A percentile compares a stretch with the other conserved stretches of the same genome.
Conservation (phyloP, 202 grass and related monocot species). For the Miscanthus sacchariflorus region DNA sequence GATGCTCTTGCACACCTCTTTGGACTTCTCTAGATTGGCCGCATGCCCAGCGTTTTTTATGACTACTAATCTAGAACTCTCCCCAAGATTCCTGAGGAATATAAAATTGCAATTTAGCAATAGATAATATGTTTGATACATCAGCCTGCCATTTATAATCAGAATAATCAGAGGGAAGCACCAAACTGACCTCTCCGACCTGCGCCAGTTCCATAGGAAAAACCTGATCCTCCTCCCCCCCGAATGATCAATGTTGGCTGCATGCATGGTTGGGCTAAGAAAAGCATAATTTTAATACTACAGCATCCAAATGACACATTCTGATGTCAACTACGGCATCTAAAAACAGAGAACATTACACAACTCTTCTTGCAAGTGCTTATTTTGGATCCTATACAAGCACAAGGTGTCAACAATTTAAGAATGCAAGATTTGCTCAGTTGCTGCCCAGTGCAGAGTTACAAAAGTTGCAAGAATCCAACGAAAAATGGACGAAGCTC, state of each 20-base stretch:
- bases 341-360: too few relatives aligned
- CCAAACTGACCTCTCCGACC: slow-evolving; percentile 72
- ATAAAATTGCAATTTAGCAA: background rate
- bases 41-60: slow-evolving; percentile 83
- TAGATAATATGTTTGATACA: background rate
- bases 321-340: too few relatives aligned
- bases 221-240: slow-evolving; percentile 79
- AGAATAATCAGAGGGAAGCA: background rate
- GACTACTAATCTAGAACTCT: slow-evolving; percentile 70
- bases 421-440: too few relatives aligned
- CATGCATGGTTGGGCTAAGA: slow-evolving; percentile 37
- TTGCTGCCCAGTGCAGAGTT: too few relatives aligned
- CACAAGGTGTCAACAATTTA: too few relatives aligned
- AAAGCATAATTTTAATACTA: too few relatives aligned
- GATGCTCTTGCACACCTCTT: slow-evolving; percentile 68
- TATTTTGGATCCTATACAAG: too few relatives aligned
- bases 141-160: background rate
- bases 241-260: slow-evolving; percentile 83
- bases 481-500: too few relatives aligned
- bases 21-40: slow-evolving; percentile 81
- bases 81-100: slow-evolving; percentile 62
- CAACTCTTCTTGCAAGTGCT: too few relatives aligned
- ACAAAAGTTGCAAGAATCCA: too few relatives aligned
- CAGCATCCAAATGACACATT: too few relatives aligned
- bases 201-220: slow-evolving; percentile 88